These are phyloP conservation scores for Scenedesmus sp. DNA, from an alignment of 163 green algal species.

Conservation along the genomic window DNA sequence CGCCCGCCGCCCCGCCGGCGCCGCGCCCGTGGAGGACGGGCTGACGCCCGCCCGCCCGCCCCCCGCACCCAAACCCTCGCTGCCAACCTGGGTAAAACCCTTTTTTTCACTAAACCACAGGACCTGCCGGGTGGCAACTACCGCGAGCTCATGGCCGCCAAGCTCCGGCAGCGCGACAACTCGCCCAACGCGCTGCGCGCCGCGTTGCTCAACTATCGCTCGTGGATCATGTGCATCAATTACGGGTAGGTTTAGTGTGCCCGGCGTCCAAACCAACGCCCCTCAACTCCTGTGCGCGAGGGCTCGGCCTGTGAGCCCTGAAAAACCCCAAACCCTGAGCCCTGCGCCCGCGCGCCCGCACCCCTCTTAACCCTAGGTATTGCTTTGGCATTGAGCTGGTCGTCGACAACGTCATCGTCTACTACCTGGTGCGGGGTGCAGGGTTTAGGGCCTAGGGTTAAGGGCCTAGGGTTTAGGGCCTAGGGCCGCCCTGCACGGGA, in stretches of 20 bases:
- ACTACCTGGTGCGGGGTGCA: constrained; percentile 85
- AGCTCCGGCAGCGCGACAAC: neutral
- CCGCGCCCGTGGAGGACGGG: too few relatives aligned
- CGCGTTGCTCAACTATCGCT: constrained; percentile 71
- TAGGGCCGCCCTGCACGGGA: too few relatives aligned
- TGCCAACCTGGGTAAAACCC: constrained; percentile 33
- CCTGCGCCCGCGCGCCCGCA: neutral
- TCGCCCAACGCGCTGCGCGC: constrained; percentile 25
- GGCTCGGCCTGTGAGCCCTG: too few relatives aligned
- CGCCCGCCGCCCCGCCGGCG: too few relatives aligned
- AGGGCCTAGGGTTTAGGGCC: neutral
- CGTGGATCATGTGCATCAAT: constrained; percentile 74
- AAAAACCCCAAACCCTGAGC: neutral
- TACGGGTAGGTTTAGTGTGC: too few relatives aligned
- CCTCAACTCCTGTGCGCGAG: neutral
- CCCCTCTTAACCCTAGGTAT: neutral
- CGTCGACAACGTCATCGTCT: constrained; percentile 92
- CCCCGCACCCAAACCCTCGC: too few relatives aligned
- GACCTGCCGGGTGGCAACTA: constrained; percentile 81
- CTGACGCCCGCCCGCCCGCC: too few relatives aligned
- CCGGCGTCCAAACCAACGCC: too few relatives aligned
- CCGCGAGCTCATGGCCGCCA: constrained; percentile 45
- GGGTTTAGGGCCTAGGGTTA: neutral
- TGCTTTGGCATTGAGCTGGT: neutral
- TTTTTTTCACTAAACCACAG: constrained; percentile 66